Percentiles rank a stretch among this genome's conserved stretches.
Conservation (phyloP, 495 filamentous ascomycete species). For the Geoglossum glabrum region DNA sequence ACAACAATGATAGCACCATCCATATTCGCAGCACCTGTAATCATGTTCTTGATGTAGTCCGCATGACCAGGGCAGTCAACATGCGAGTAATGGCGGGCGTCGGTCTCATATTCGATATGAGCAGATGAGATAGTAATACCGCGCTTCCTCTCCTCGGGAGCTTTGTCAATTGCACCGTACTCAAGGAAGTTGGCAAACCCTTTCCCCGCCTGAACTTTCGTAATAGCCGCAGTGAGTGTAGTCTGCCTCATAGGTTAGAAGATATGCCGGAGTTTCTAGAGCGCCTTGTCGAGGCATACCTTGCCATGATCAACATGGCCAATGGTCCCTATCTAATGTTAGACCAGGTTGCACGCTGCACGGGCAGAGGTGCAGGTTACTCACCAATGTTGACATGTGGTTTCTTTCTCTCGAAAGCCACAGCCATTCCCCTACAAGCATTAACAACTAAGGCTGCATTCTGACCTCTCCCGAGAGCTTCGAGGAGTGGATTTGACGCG, state of each 20-base stretch:
- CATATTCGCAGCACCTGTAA: constrained; percentile 93
- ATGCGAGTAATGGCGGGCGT: constrained; percentile 87
- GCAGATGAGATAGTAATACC: constrained; percentile 98
- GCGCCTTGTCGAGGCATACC: constrained; percentile 26
- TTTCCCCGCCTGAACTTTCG: constrained; percentile 87
- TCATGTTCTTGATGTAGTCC: constrained; percentile 99
- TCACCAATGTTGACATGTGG: constrained; percentile 95
- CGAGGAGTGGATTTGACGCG: constrained; percentile 20
- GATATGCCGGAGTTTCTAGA: constrained; percentile 4
- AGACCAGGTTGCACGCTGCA: background rate
- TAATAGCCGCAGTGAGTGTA: constrained; percentile 93
- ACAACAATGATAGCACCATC: constrained; percentile 97
- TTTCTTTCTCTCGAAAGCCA: constrained; percentile 74
- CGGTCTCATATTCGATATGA: constrained; percentile 94
- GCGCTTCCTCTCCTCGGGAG: constrained; percentile 96
- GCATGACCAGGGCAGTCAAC: constrained; percentile 99
- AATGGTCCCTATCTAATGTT: constrained; percentile 54
- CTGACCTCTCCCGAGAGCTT: constrained; percentile 44
- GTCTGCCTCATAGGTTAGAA: constrained; percentile 38
- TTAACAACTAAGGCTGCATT: constrained; percentile 23
- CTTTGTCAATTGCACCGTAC: constrained; percentile 95
- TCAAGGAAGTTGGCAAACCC: constrained; percentile 85
- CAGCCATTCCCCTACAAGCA: constrained; percentile 45
- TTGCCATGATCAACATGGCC: constrained; percentile 99
- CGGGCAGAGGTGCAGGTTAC: constrained; percentile 6